A percentile compares a stretch with the other conserved stretches of the same genome.
Conservation (phyloP, 1,284 basidiomycete species). For the Trichosporon inkin region DNA sequence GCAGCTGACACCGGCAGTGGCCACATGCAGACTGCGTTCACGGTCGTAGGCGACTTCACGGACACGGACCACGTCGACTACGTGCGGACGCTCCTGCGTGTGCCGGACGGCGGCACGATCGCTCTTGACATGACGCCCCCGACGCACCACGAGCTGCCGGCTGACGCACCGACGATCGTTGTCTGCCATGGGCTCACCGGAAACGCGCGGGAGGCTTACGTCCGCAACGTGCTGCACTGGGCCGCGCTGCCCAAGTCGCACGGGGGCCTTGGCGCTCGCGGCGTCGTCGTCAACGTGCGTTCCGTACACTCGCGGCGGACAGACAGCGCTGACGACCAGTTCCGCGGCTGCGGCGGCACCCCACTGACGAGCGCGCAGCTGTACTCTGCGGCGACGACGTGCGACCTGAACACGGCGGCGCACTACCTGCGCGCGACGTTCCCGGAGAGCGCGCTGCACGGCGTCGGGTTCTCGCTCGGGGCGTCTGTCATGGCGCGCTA, state of each 20-base stretch:
- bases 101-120: constrained; percentile 67
- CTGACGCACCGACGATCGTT: constrained; percentile 73
- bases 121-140: constrained; percentile 52
- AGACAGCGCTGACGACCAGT: constrained; percentile 51
- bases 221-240: constrained; percentile 70
- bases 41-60: constrained; percentile 58
- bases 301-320: not conserved
- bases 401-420: constrained; percentile 77
- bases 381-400: constrained; percentile 75
- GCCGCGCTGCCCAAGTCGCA: constrained; percentile 61
- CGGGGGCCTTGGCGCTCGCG: constrained; percentile 81
- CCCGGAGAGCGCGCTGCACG: constrained; percentile 76
- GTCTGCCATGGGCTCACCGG: constrained; percentile 78
- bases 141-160: constrained; percentile 55
- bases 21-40: constrained; percentile 52
- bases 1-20: constrained; percentile 34
- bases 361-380: constrained; percentile 67
- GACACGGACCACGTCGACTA: constrained; percentile 67
- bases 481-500: constrained; percentile 90
- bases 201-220: constrained; percentile 84
- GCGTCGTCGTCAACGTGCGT: constrained; percentile 70
- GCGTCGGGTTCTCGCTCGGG: constrained; percentile 89
- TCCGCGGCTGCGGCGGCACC: constrained; percentile 84
- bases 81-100: constrained; percentile 59
- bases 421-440: constrained; percentile 70